Conservation (phyloP, 352 stramenopile genomes). For the Phytophthora pistaciae region DNA sequence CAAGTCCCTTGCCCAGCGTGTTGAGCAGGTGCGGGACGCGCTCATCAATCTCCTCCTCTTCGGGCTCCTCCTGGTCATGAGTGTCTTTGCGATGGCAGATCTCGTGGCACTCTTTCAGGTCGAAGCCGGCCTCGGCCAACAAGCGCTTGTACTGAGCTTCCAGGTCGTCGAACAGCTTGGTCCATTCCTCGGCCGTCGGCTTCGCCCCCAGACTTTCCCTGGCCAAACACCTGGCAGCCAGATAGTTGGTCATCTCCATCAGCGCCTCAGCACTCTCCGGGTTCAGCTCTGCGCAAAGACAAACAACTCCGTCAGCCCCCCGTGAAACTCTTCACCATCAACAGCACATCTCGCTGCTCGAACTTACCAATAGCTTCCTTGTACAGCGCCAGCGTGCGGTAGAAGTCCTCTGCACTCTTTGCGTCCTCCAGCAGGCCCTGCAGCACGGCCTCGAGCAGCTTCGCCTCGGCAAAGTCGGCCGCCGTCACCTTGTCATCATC, state of each 20-base stretch:
- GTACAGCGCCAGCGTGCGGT: constrained; percentile 66
- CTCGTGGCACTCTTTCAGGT: constrained; percentile 66
- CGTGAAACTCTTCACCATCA: neutral
- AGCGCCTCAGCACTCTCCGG: constrained; percentile 67
- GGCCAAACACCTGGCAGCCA: constrained; percentile 53
- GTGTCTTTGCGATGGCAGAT: constrained; percentile 78
- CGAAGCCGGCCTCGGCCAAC: constrained; percentile 52
- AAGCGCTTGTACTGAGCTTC: constrained; percentile 51
- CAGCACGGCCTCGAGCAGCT: constrained; percentile 73
- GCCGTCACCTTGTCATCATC: constrained; percentile 58
- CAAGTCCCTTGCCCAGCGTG: constrained; percentile 65
- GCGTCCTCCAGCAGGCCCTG: constrained; percentile 28
- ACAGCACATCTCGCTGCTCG: neutral
- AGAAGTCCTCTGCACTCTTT: constrained; percentile 41
- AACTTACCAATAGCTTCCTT: constrained; percentile 55
- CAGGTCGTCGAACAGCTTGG: constrained; percentile 51
- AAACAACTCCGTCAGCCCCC: neutral
- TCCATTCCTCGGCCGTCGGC: constrained; percentile 40
- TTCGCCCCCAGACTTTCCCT: constrained; percentile 20
- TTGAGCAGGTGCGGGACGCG: constrained; percentile 75
- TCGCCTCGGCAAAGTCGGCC: constrained; percentile 55
- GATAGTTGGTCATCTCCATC: constrained; percentile 81
- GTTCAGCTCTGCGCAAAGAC: constrained; percentile 49
- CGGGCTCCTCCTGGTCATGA: constrained; percentile 59
- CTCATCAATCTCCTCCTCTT: constrained; percentile 73